Conservation (phyloP, 139 green algal genomes). For the Chlamydomonas urium region DNA sequence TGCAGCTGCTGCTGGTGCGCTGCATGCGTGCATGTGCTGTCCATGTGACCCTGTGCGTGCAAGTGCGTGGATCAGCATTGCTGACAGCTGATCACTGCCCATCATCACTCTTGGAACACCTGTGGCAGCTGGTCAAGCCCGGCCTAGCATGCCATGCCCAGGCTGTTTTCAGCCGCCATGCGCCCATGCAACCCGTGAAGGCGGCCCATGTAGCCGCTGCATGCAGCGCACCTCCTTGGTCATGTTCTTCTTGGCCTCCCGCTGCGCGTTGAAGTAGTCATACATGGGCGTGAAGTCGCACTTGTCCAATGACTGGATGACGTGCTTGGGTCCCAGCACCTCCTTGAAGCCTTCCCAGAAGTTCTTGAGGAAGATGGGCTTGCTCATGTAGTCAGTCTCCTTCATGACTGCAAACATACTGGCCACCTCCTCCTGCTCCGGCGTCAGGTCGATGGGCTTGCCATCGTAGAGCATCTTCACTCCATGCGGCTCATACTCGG, state of each 20-base stretch:
- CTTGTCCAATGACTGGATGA: slow-evolving; percentile 83
- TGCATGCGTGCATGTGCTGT: too few relatives aligned
- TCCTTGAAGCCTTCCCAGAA: slow-evolving; percentile 94
- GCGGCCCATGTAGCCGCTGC: neutral
- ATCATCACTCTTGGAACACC: neutral
- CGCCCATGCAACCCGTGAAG: neutral
- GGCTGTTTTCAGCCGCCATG: neutral
- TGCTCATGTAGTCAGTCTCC: slow-evolving; percentile 95
- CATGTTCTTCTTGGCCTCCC: slow-evolving; percentile 88
- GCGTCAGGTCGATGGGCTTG: slow-evolving; percentile 83
- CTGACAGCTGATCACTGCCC: neutral
- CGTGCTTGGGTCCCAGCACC: slow-evolving; percentile 81
- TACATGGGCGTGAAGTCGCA: slow-evolving; percentile 98
- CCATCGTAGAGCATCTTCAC: slow-evolving; percentile 95
- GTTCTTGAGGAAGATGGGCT: slow-evolving; percentile 75
- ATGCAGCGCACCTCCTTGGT: slow-evolving; percentile 83
- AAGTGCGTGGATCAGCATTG: too few relatives aligned
- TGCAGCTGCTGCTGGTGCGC: too few relatives aligned
- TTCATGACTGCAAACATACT: slow-evolving; percentile 95
- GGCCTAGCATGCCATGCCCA: neutral
- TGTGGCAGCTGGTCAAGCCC: too few relatives aligned
- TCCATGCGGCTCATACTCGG: slow-evolving; percentile 76
- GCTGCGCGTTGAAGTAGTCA: slow-evolving; percentile 77
- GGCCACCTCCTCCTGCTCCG: slow-evolving; percentile 86
- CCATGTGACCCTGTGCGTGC: too few relatives aligned